Evolutionary conservation across 2,329 filamentous ascomycete genomes (phyloP).

Genomic region (Alternaria angustiovoidea): DNA sequence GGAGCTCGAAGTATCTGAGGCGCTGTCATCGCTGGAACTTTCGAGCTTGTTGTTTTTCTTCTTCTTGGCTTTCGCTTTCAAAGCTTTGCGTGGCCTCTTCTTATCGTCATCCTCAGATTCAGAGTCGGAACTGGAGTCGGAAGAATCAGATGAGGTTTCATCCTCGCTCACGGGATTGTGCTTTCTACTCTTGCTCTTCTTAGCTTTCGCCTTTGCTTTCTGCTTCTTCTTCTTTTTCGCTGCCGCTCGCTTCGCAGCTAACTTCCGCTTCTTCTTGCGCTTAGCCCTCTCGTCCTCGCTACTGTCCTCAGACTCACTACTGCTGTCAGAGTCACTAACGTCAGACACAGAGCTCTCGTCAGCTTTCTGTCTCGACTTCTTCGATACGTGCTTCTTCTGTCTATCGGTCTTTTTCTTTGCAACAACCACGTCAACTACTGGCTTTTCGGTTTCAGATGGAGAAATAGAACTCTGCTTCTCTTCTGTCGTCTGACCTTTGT

Average conservation of each 20-base stretch:
- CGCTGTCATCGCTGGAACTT: constrained; percentile 27
- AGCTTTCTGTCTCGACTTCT: constrained; percentile 29
- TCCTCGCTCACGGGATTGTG: constrained; percentile 26
- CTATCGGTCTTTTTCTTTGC: constrained; percentile 22
- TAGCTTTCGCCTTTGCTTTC: constrained; percentile 34
- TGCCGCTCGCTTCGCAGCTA: constrained; percentile 19
- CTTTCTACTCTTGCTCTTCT: constrained; percentile 35
- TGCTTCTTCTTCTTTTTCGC: constrained; percentile 30
- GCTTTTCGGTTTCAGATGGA: constrained; percentile 15
- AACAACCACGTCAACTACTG: constrained; percentile 11
- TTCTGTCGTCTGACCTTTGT: neutral
- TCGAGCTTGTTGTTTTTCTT: constrained; percentile 33
- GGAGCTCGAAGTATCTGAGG: constrained; percentile 22
- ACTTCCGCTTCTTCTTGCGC: constrained; percentile 31
- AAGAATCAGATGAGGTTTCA: constrained; percentile 24
- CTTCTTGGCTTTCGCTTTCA: constrained; percentile 33
- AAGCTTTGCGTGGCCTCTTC: constrained; percentile 24
- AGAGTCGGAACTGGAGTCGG: constrained; percentile 29
- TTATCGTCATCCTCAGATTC: constrained; percentile 20
- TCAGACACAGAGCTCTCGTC: constrained; percentile 36
- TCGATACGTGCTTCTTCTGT: constrained; percentile 22
- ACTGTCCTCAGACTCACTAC: constrained; percentile 28
- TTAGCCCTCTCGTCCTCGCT: constrained; percentile 34
- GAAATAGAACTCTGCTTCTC: constrained; percentile 11
- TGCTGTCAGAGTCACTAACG: constrained; percentile 25